Evolutionary conservation across 768 basidiomycete genomes (phyloP), one percentile per base, ranked within the genome.

Genomic region (Kwoniella sp.): DNA sequence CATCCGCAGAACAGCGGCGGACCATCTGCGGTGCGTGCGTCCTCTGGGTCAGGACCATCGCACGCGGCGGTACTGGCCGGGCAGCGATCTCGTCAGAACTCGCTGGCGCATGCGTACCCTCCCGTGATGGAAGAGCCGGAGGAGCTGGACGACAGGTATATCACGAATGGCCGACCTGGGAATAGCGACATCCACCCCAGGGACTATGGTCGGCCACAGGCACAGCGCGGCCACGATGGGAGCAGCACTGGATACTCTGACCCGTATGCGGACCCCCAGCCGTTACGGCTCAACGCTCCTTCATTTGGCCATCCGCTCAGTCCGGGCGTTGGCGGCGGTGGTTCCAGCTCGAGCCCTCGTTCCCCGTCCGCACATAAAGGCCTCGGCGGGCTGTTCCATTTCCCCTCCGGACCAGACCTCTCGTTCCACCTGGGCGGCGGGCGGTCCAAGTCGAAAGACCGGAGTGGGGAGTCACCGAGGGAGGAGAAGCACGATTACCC

Each of bases 401-500:
- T 54, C 45, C 45, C 32, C 1, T 46, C 52, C n/a, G 52, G 52
- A 23, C 52, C 56, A 14, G 47, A 56, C 33, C 49, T 56, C 3
- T 38, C 55, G 6, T 41, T 56, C 20, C 29, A 52, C 17, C 29
- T 46, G 22, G 25, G 46, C 10, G 27, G 25, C 22, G 31, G 12
- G 31, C 40, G 59, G 46, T 50, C 55, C 17, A 46, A 44, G 54
- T 59, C 57, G 6, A 37, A 25, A 41, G 40, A 41, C 46, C 31
- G 56, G 50, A 26, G 45, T 36, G 39, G 46, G 33, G 46, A 40
- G n/a, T 38, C 28, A 28, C 52, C 29, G 43, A 26, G 32, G n/a
- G 33, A 39, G 14, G 41, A 38, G 7, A 53, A 49, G 14, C 34
- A 46, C 26, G 61, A 62, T 38, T 62, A 66, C 41, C 56, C 58